Evolutionary conservation across 805 yeast genomes (phyloP), one percentile per base, ranked within the genome.

Genomic region (Spathaspora arborariae): DNA sequence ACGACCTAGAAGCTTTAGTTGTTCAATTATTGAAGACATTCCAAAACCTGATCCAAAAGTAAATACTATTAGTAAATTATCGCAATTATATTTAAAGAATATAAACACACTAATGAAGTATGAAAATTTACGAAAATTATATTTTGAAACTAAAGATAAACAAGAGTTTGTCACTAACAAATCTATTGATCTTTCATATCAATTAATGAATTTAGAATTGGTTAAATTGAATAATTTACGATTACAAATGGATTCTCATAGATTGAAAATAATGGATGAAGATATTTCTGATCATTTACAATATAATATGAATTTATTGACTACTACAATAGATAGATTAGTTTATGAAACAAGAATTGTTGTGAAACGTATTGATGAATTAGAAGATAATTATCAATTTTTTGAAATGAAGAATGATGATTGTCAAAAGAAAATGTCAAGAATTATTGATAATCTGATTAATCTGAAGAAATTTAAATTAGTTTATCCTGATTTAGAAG

Each of bases 341-440:
- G 53, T 64, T 2, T 72, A 72, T 48, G 72, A 73, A 45, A 64
- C 74, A 3, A 57, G 75, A 45, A 67, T 70, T n/a, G 67, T 72
- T 4, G 57, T 55, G 24, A 70, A 70, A 46, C 55, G 75, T 45
- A 60, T 72, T 38, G 70, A 65, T 43, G 77, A 72, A 51, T 55
- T 72, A 30, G 75, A 71, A 24, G 68, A 66, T 22, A 63, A 62
- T 45, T 53, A 63, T 30, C 57, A 56, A 39, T 41, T 59, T 9
- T 57, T 70, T 43, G 64, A 62, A 41, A 39, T 54, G 13, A 65
- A 62, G 46, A 55, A 61, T 45, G 58, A 57, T 20, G 65, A 68
- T 37, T 59, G 65, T 39, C 45, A 54, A 36, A 43, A 46, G 11
- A 67, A 65, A 45, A 45, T 72, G 26, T 50, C 52, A 11, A 48